Conservation (phyloP, 352 stramenopile genomes). For the Pythium myriotylum region DNA sequence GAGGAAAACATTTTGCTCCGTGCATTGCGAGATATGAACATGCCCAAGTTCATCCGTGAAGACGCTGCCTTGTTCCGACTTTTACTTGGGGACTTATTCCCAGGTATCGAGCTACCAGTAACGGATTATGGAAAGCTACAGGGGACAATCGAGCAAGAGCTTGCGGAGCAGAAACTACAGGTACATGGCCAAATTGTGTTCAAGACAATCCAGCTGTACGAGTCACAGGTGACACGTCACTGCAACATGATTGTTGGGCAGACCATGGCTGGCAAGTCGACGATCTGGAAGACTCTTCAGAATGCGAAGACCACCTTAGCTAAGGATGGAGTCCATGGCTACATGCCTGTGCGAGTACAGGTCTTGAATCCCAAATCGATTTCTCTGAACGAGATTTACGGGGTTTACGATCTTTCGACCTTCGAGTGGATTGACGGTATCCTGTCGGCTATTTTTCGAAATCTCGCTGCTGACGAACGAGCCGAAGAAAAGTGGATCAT, state of each 20-base stretch:
- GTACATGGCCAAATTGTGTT: constrained; percentile 90
- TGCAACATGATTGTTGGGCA: constrained; percentile 95
- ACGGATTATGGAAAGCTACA: constrained; percentile 93
- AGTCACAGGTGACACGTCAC: constrained; percentile 94
- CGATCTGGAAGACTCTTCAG: constrained; percentile 84
- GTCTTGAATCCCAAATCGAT: constrained; percentile 91
- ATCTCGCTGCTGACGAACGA: constrained; percentile 71
- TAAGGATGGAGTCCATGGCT: constrained; percentile 70
- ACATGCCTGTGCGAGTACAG: constrained; percentile 85
- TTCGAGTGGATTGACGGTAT: constrained; percentile 90
- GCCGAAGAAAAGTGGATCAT: constrained; percentile 90
- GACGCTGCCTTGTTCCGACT: constrained; percentile 92
- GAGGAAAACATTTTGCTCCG: constrained; percentile 96
- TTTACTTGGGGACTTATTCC: constrained; percentile 91
- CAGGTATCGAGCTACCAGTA: constrained; percentile 80
- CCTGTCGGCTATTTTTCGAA: constrained; percentile 81
- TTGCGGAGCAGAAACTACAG: constrained; percentile 86
- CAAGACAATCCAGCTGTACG: constrained; percentile 96
- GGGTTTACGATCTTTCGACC: constrained; percentile 87
- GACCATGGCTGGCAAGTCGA: constrained; percentile 90
- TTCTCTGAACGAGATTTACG: constrained; percentile 89
- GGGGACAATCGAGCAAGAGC: constrained; percentile 86
- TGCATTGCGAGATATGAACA: constrained; percentile 95
- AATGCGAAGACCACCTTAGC: constrained; percentile 73
- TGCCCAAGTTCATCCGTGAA: constrained; percentile 94